Evolutionary conservation across 1,284 basidiomycete species (phyloP), one percentile per base, ranked within the genome.

Genomic region (Polyporus tsugae): DNA sequence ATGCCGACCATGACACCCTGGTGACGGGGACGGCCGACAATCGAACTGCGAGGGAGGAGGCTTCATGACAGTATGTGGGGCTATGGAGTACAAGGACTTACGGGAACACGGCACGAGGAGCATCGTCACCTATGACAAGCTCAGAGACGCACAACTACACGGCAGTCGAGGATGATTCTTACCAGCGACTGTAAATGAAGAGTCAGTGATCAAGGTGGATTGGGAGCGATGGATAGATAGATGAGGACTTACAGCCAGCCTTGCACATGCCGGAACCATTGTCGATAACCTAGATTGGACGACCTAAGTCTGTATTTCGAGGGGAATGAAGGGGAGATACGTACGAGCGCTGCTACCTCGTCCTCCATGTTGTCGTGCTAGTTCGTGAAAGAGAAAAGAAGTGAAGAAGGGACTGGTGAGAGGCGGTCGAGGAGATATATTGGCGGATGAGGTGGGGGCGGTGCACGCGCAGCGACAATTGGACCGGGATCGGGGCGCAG

Each of bases 181-280:
- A 86, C 86, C 87, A 80, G 86, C 86, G 80, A 87, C 86, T 87
- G 68, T 59, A 58, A 53, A 69, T 52, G 73, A 39, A 63, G 62
- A 10, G 75, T 83, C 60, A 78, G 71, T 13, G 13, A 39, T 55
- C 6, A 33, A 19, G 52, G 22, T 35, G 36, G 36, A 19, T n/a
- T 44, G 55, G 13, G 36, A 39, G 55, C 25, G 60, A 55, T 57
- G 22, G n/a, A 49, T 2, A 9, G 60, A 63, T 38, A 63, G 57
- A 36, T 39, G 25, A 25, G 73, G n/a, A 87, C 89, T 77, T 78
- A 90, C 89, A 97, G 81, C 94, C 94, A 86, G 94, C 94, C 85
- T 95, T 95, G 89, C 93, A 95, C 93, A 95, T 96, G 82, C 93
- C 94, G 76, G 91, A 94, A 81, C 93, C 91, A 82, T 94, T 94